A percentile compares a stretch with the other conserved stretches of the same genome.
These are phyloP conservation scores for Alternaria panax DNA, from an alignment of 2,329 filamentous ascomycete species.

Conservation along the genomic window DNA sequence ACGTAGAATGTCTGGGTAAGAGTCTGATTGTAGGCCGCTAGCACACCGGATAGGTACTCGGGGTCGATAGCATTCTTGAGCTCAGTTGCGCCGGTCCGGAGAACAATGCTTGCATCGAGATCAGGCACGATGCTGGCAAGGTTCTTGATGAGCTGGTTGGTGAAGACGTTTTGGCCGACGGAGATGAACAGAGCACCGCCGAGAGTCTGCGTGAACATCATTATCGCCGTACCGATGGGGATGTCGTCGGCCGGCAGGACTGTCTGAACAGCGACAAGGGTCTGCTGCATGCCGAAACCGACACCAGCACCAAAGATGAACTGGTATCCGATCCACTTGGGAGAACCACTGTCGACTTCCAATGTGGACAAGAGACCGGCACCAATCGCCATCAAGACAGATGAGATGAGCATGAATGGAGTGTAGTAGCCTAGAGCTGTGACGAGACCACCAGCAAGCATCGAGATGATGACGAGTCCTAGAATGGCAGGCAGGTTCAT, in stretches of 20 bases:
- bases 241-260: slow-evolving; percentile 53
- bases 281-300: slow-evolving; percentile 59
- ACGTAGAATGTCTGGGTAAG: slow-evolving; percentile 68
- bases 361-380: slow-evolving; percentile 57
- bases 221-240: slow-evolving; percentile 57
- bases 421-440: slow-evolving; percentile 59
- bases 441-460: slow-evolving; percentile 50
- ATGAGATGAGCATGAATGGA: slow-evolving; percentile 55
- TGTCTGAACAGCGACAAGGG: slow-evolving; percentile 56
- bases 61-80: slow-evolving; percentile 57
- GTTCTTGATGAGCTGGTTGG: slow-evolving; percentile 57
- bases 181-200: slow-evolving; percentile 59
- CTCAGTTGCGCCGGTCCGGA: slow-evolving; percentile 63
- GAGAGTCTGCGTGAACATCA: slow-evolving; percentile 58
- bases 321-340: slow-evolving; percentile 52
- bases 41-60: slow-evolving; percentile 61
- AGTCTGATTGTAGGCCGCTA: slow-evolving; percentile 69
- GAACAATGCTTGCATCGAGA: slow-evolving; percentile 53
- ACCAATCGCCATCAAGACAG: slow-evolving; percentile 55
- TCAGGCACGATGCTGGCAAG: slow-evolving; percentile 48
- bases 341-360: slow-evolving; percentile 45
- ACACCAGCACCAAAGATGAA: slow-evolving; percentile 54
- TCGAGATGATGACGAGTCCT: slow-evolving; percentile 54
- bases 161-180: slow-evolving; percentile 60
- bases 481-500: slow-evolving; percentile 58